A percentile compares a stretch with the other conserved stretches of the same genome.
Evolutionary conservation across 2,329 filamentous ascomycete species (phyloP).

Genomic region (Penicillium sp.): DNA sequence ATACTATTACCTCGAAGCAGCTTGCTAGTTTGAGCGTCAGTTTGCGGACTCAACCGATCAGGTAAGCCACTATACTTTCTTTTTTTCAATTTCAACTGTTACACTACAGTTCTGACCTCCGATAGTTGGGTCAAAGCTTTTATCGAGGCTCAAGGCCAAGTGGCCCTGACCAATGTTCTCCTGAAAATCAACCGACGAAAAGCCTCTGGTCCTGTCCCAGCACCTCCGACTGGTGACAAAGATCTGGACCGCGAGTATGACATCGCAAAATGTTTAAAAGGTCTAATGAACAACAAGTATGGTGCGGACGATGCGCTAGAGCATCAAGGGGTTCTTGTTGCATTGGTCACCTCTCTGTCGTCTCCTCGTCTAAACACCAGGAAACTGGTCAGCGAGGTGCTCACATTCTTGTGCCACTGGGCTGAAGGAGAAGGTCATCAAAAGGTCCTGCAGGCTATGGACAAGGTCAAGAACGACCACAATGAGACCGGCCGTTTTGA

Average conservation of each 20-base stretch:
- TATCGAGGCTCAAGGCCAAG: constrained; percentile 93
- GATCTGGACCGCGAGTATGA: constrained; percentile 91
- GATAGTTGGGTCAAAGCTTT: constrained; percentile 84
- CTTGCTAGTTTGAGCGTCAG: constrained; percentile 91
- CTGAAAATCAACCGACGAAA: constrained; percentile 89
- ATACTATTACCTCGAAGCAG: constrained; percentile 84
- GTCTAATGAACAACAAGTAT: constrained; percentile 98
- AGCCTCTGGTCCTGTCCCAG: constrained; percentile 63
- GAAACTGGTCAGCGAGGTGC: constrained; percentile 89
- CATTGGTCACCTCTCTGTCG: constrained; percentile 77
- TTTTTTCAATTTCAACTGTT: neutral
- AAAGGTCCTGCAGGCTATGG: constrained; percentile 89
- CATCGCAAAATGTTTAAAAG: constrained; percentile 95
- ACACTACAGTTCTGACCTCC: constrained; percentile 9
- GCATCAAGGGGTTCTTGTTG: constrained; percentile 84
- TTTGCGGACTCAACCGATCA: constrained; percentile 90
- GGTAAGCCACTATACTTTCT: constrained; percentile 26
- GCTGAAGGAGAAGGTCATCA: constrained; percentile 79
- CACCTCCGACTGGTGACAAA: constrained; percentile 60
- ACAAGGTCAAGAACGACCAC: constrained; percentile 79
- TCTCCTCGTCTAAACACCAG: constrained; percentile 84
- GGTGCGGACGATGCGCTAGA: constrained; percentile 90
- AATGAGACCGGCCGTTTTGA: constrained; percentile 95
- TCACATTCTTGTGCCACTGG: constrained; percentile 97
- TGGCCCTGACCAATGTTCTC: constrained; percentile 88